These are phyloP conservation scores for Candida fluviatilis DNA, from an alignment of 805 yeast species.

Conservation along the genomic window DNA sequence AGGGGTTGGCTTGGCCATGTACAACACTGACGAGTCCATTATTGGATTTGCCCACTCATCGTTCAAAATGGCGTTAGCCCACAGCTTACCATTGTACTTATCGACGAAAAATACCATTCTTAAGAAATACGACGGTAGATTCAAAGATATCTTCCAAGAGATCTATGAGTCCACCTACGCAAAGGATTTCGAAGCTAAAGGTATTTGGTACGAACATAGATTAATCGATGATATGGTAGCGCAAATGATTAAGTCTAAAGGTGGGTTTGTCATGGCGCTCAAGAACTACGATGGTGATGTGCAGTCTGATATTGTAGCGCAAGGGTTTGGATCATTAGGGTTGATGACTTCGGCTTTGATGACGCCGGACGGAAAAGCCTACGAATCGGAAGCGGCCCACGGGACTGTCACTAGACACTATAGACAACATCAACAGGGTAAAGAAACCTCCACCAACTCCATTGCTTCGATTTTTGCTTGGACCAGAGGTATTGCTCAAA, in stretches of 20 bases:
- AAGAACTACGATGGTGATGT: conserved; percentile 87
- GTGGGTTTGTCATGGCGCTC: conserved; percentile 77
- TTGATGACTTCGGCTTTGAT: conserved; percentile 79
- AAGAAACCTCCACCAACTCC: conserved; percentile 80
- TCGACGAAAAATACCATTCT: conserved; percentile 79
- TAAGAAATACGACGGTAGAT: conserved; percentile 78
- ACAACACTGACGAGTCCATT: conserved; percentile 77
- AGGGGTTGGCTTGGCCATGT: conserved; percentile 81
- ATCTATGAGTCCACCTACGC: conserved; percentile 58
- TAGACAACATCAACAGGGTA: conserved; percentile 78
- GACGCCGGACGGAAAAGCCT: conserved; percentile 84
- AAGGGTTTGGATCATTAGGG: conserved; percentile 82
- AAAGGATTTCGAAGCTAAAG: conserved; percentile 51
- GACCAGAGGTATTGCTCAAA: conserved; percentile 79
- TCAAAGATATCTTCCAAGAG: conserved; percentile 74
- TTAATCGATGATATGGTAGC: conserved; percentile 87
- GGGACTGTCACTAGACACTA: conserved; percentile 86
- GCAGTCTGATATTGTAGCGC: conserved; percentile 81
- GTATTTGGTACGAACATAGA: conserved; percentile 75
- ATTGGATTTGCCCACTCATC: conserved; percentile 76
- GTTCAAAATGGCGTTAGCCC: conserved; percentile 65
- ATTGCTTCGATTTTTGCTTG: conserved; percentile 85
- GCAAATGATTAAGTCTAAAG: conserved; percentile 80
- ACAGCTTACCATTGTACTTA: conserved; percentile 60
- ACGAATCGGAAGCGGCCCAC: conserved; percentile 83